These are phyloP conservation scores for Aspergillus fumigatiaffinis DNA, from an alignment of 2,329 filamentous ascomycete genomes.

Conservation along the genomic window DNA sequence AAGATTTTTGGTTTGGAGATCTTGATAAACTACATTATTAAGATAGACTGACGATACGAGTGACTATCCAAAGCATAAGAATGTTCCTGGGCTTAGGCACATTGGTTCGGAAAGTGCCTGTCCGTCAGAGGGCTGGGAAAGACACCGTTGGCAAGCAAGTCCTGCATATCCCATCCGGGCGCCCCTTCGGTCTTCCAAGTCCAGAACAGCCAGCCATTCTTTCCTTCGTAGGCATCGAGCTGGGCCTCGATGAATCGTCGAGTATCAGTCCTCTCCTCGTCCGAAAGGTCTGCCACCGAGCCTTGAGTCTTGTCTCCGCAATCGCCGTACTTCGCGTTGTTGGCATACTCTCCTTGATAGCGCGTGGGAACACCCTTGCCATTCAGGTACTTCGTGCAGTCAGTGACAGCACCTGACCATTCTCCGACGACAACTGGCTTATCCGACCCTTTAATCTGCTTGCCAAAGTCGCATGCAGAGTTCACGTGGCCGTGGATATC, in stretches of 20 bases:
- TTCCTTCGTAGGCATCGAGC: constrained; percentile 42
- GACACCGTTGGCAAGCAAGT: constrained; percentile 40
- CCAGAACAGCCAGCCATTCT: constrained; percentile 47
- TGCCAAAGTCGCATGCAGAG: constrained; percentile 53
- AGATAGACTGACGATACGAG: background rate
- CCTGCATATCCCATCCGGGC: constrained; percentile 47
- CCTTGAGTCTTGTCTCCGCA: constrained; percentile 51
- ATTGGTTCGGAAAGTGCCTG: constrained; percentile 33
- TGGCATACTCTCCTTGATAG: constrained; percentile 52
- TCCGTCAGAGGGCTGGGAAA: constrained; percentile 45
- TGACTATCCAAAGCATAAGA: background rate
- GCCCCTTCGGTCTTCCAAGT: constrained; percentile 49
- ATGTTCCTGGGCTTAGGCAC: constrained; percentile 8
- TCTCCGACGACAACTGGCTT: constrained; percentile 68
- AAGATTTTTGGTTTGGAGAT: background rate
- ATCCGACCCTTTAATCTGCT: constrained; percentile 46
- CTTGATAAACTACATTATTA: background rate
- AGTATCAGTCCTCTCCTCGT: constrained; percentile 33
- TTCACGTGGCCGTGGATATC: constrained; percentile 52
- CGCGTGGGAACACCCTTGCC: constrained; percentile 58
- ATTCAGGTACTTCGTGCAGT: constrained; percentile 52
- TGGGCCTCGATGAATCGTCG: constrained; percentile 46
- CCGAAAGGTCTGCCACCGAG: constrained; percentile 43
- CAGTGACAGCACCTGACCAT: constrained; percentile 65
- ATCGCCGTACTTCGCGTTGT: constrained; percentile 48